These are phyloP conservation scores for Nicotiana otophora DNA, from an alignment of 257 asterid genomes.

Conservation along the genomic window DNA sequence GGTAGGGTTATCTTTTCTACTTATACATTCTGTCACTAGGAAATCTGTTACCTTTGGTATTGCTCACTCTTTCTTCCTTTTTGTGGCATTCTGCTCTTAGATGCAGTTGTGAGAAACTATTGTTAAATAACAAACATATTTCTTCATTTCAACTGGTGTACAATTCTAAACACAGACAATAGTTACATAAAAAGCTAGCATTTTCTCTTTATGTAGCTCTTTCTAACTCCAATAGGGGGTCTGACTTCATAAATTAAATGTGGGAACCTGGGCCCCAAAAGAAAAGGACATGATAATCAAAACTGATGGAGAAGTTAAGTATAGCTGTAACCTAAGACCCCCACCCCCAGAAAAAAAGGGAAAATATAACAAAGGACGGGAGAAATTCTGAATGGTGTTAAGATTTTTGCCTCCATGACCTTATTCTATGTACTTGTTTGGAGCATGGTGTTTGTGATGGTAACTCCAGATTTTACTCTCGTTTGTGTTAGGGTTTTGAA, in stretches of 20 bases:
- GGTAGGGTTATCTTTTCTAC: not conserved
- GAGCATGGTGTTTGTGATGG: not conserved
- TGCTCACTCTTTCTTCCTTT: not conserved
- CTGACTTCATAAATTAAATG: not conserved
- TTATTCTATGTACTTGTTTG: not conserved
- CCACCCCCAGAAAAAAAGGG: not conserved
- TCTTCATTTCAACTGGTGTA: not conserved
- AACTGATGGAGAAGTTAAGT: not conserved
- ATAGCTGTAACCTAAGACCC: not conserved
- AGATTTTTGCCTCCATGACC: not conserved
- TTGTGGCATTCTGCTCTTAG: slow-evolving; percentile 1
- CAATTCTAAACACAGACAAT: not conserved
- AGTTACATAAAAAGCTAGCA: not conserved
- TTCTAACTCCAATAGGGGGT: not conserved
- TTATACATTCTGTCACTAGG: not conserved
- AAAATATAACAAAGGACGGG: not conserved
- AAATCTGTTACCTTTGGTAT: not conserved
- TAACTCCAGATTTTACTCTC: not conserved
- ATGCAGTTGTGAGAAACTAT: not conserved
- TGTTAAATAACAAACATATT: not conserved
- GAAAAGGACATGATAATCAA: not conserved
- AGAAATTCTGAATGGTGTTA: not conserved
- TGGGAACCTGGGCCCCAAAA: not conserved
- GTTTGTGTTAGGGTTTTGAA: not conserved
- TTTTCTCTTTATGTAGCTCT: not conserved